Evolutionary conservation across 2,329 filamentous ascomycete genomes (phyloP).

Genomic region (Escovopsis sp.): DNA sequence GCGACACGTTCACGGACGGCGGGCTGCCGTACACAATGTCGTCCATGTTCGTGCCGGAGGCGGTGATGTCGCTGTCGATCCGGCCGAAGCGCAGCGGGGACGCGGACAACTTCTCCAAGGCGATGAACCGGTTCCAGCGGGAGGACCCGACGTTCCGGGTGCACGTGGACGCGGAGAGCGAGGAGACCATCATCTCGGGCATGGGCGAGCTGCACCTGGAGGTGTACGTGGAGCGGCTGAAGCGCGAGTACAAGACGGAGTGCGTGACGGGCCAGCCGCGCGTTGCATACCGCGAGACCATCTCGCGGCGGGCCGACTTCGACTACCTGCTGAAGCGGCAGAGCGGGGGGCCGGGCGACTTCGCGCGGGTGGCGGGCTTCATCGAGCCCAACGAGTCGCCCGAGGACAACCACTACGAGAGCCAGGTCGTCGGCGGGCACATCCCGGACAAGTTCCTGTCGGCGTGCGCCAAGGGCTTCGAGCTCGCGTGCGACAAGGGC

Average conservation of each 20-base stretch:
- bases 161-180: slow-evolving; percentile 77
- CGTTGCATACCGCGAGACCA: slow-evolving; percentile 92
- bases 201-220: slow-evolving; percentile 97
- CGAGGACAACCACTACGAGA: slow-evolving; percentile 68
- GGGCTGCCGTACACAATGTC: slow-evolving; percentile 87
- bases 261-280: slow-evolving; percentile 93
- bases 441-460: slow-evolving; percentile 94
- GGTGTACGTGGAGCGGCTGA: slow-evolving; percentile 94
- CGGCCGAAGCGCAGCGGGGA: slow-evolving; percentile 90
- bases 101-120: slow-evolving; percentile 89
- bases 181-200: slow-evolving; percentile 94
- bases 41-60: slow-evolving; percentile 95
- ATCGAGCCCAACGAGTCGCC: slow-evolving; percentile 71
- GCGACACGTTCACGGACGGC: slow-evolving; percentile 95
- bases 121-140: slow-evolving; percentile 96
- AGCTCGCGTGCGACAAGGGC: slow-evolving; percentile 66
- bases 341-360: slow-evolving; percentile 89
- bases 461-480: slow-evolving; percentile 91
- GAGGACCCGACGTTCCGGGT: slow-evolving; percentile 97
- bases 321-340: slow-evolving; percentile 94
- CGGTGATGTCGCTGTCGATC: slow-evolving; percentile 96
- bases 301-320: slow-evolving; percentile 66
- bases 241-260: slow-evolving; percentile 91
- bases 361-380: slow-evolving; percentile 78
- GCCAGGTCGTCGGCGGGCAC: slow-evolving; percentile 73